Percentiles rank a stretch among this genome's conserved stretches.
Evolutionary conservation across 257 asterid genomes (phyloP).

Genomic region (Sherardia arvensis): DNA sequence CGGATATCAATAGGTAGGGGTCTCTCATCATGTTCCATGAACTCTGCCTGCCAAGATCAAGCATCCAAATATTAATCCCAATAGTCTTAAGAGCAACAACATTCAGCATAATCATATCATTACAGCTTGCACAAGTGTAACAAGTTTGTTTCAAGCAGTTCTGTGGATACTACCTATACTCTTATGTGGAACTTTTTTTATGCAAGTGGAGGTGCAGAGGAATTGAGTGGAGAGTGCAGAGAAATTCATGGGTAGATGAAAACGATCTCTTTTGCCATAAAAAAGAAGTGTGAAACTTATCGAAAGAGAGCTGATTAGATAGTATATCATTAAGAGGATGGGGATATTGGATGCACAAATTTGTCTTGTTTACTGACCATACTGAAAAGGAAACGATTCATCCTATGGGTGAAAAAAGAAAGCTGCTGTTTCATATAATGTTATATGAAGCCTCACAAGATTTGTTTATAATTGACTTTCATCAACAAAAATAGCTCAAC

Average conservation of each 20-base stretch:
- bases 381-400: neutral
- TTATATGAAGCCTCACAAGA: neutral
- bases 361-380: neutral
- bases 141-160: neutral
- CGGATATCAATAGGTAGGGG: conserved; percentile 98
- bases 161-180: neutral
- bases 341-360: neutral
- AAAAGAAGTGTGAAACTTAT: neutral
- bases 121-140: neutral
- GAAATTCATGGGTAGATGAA: too few relatives aligned
- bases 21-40: conserved; percentile 97
- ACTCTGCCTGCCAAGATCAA: conserved; percentile 75
- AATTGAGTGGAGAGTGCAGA: too few relatives aligned
- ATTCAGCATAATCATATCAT: neutral
- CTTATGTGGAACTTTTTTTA: too few relatives aligned
- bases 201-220: neutral
- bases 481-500: neutral
- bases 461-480: neutral
- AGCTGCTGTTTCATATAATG: neutral
- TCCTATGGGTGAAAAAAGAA: neutral
- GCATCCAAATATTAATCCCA: conserved; percentile 5
- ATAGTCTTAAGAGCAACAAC: conserved; percentile 2
- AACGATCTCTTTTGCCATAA: too few relatives aligned
- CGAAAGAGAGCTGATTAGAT: too few relatives aligned
- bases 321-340: neutral